Evolutionary conservation across 2,329 filamentous ascomycete genomes (phyloP).

Genomic region (Sporothrix euskadiensis): DNA sequence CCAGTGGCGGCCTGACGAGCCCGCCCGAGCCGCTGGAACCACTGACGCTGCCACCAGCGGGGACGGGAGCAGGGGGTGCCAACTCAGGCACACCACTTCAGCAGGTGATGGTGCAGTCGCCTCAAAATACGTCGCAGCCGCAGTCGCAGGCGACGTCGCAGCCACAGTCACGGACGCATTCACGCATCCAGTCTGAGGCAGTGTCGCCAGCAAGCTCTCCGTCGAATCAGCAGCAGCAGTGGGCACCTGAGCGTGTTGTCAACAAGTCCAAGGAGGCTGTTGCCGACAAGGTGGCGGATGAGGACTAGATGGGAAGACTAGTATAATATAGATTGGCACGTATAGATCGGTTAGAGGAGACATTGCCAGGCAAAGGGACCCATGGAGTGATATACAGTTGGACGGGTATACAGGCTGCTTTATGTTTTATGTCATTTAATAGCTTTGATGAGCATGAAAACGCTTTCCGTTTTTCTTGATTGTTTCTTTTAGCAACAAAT

Average conservation of each 20-base stretch:
- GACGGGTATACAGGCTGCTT: background rate
- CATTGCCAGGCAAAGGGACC: background rate
- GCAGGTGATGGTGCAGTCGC: background rate
- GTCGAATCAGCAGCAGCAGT: constrained; percentile 31
- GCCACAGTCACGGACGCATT: constrained; percentile 26
- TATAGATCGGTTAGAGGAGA: background rate
- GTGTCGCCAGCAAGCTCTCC: constrained; percentile 23
- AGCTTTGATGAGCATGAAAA: background rate
- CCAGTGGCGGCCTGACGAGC: constrained; percentile 46
- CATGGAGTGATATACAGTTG: background rate
- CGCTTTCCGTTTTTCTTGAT: background rate
- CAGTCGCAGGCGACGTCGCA: constrained; percentile 22
- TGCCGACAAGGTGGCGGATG: constrained; percentile 54
- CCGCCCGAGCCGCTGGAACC: constrained; percentile 42
- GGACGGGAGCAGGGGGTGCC: background rate
- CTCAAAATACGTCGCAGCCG: background rate
- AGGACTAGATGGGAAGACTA: constrained; percentile 42
- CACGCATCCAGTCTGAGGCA: constrained; percentile 25
- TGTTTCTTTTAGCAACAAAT: background rate
- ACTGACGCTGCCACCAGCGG: constrained; percentile 30
- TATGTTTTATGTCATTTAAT: background rate
- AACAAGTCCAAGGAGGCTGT: constrained; percentile 54
- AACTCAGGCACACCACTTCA: background rate
- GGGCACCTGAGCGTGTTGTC: constrained; percentile 52
- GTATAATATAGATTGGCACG: background rate